phyloP scores from a whole-genome alignment of 2,329 filamentous ascomycete genomes.

The Trichoderma hamatum region DNA sequence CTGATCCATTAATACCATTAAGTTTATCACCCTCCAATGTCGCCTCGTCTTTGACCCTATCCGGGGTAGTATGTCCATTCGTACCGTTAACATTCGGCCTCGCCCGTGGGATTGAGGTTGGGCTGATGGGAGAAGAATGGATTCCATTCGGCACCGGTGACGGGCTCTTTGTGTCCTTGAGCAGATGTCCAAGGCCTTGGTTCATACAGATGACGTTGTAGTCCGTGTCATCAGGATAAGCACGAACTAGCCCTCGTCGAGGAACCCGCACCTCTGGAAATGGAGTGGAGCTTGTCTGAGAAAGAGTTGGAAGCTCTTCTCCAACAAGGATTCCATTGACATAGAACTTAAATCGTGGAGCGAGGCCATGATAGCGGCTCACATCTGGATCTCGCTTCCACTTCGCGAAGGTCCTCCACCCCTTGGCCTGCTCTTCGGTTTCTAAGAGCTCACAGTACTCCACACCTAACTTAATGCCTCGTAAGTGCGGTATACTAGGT shows the following conservation, averaged over 20 bases:
- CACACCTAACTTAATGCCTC: conserved; percentile 57
- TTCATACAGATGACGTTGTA: conserved; percentile 58
- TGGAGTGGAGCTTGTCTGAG: conserved; percentile 55
- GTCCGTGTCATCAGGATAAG: conserved; percentile 59
- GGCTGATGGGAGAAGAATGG: conserved; percentile 51
- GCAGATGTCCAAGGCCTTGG: conserved; percentile 59
- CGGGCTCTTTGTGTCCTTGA: conserved; percentile 51
- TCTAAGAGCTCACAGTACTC: conserved; percentile 63
- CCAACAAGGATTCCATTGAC: conserved; percentile 57
- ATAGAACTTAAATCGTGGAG: conserved; percentile 61
- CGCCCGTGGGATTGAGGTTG: conserved; percentile 36
- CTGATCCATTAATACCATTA: conserved; percentile 39
- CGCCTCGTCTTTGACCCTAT: conserved; percentile 29
- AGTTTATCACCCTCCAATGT: conserved; percentile 33
- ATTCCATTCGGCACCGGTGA: conserved; percentile 49
- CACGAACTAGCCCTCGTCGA: conserved; percentile 56
- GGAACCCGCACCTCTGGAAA: conserved; percentile 60
- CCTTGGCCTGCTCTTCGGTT: conserved; percentile 49
- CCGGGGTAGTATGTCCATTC: conserved; percentile 31
- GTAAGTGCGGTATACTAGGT: conserved; percentile 61
- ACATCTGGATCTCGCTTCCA: conserved; percentile 63
- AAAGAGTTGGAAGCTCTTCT: conserved; percentile 53
- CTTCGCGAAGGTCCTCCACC: conserved; percentile 51
- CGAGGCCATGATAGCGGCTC: conserved; percentile 55
- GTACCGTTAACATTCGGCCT: conserved; percentile 40